phyloP scores from a whole-genome alignment of 805 yeast genomes.

The Alloascoidea hylecoeti region DNA sequence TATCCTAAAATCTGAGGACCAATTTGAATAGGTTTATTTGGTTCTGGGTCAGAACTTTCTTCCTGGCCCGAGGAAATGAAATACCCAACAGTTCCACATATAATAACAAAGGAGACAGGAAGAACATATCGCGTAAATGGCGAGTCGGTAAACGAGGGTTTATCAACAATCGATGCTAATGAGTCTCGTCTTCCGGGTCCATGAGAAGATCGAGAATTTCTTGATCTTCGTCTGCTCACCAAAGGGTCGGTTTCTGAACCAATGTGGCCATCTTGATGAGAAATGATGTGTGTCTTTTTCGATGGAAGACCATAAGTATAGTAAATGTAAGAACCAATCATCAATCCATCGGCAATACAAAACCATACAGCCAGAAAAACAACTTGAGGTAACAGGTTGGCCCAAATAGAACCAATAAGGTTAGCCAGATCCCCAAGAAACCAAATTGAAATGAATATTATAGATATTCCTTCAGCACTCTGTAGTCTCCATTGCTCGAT shows the following conservation, averaged over 20 bases:
- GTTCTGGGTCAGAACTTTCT: conserved; percentile 10
- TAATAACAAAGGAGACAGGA: conserved; percentile 35
- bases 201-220: conserved; percentile 17
- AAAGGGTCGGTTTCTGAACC: conserved; percentile 1
- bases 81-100: conserved; percentile 37
- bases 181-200: conserved; percentile 25
- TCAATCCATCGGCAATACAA: conserved; percentile 37
- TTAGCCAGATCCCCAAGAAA: conserved; percentile 41
- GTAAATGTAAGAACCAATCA: conserved; percentile 32
- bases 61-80: conserved; percentile 23
- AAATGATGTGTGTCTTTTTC: conserved; percentile 10
- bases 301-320: conserved; percentile 30
- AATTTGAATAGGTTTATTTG: conserved; percentile 11
- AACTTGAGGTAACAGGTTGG: conserved; percentile 40
- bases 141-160: conserved; percentile 23
- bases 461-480: conserved; percentile 46
- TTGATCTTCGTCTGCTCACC: conserved; percentile 14
- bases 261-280: conserved; percentile 3
- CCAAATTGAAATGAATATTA: conserved; percentile 41
- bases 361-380: conserved; percentile 45
- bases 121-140: conserved; percentile 30
- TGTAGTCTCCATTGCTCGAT: conserved; percentile 53
- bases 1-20: conserved; percentile 48
- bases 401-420: conserved; percentile 41
- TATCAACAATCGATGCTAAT: conserved; percentile 35